Base-by-base conservation (phyloP, 1,284 basidiomycete genomes). In the Apiotrichum siamense region DNA sequence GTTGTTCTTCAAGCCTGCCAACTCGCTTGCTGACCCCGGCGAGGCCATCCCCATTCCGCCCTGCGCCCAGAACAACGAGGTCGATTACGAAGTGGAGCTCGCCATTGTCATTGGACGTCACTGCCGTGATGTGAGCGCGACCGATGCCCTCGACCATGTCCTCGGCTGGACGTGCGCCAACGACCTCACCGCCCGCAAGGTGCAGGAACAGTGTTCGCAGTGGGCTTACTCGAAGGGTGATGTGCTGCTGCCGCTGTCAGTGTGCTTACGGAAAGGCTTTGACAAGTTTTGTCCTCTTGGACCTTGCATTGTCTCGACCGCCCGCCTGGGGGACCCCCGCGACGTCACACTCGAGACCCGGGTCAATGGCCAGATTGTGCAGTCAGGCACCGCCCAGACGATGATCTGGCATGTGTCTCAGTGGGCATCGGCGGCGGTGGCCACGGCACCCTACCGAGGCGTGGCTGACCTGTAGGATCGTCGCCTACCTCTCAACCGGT, bases 41-140 rank as follows among this genome's bases (percentile, higher is more conserved):
- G 81, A 83, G 6, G 76, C 80, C 0, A 78, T 89, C 25, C 74
- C 75, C n/a, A 80, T 91, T 38, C 87, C 88, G 0, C 78, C 73
- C 29, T 80, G 77, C 29, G 83, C 82, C 1, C 84, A 86, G 64
- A 85, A 86, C 13, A 78, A 81, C 2, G 77, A 84, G 40, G 80
- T 87, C 1, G 90, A 94, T 71, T 93, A 89, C 63, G 90, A 94
- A 65, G 87, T 87, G 47, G 90, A 94, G 64, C 76, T 94, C 4
- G 86, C 83, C 32, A 80, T 93, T 57, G 84, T 94, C 51, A 87
- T 94, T 40, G 88, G 87, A 18, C 86, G 85, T 63, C 68, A 81
- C 0, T 85, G 85, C 42, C 87, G 85, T 74, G 75, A 93, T 62
- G 87, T 92, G 9, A 77, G 79, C 0, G 84, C 86, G 61, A 79